A percentile compares a stretch with the other conserved stretches of the same genome.
Conservation (phyloP, 2,329 filamentous ascomycete species). For the Xylariales sp. region DNA sequence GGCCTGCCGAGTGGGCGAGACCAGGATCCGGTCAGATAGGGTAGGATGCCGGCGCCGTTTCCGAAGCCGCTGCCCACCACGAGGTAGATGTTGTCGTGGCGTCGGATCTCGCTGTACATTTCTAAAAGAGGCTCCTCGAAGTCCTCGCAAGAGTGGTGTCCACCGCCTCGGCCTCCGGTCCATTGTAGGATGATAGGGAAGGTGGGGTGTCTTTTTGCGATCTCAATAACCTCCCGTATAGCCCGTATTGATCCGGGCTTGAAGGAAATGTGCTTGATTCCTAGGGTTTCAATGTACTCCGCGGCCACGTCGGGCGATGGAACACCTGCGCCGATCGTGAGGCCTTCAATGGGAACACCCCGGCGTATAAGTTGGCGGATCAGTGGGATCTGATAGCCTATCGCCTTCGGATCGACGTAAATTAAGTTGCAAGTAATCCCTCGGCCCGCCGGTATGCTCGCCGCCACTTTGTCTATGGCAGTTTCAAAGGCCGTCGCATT, state of each 20-base stretch:
- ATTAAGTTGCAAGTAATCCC: constrained; percentile 92
- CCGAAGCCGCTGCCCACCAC: constrained; percentile 93
- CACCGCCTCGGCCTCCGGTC: constrained; percentile 93
- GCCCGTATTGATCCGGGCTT: constrained; percentile 91
- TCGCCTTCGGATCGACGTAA: constrained; percentile 88
- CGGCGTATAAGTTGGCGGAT: constrained; percentile 82
- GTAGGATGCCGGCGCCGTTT: constrained; percentile 88
- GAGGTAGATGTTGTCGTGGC: constrained; percentile 86
- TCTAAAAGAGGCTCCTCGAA: constrained; percentile 91
- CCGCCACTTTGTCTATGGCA: constrained; percentile 87
- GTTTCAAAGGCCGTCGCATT: constrained; percentile 83
- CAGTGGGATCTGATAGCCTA: constrained; percentile 92
- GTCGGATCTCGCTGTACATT: constrained; percentile 90
- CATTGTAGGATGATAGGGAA: constrained; percentile 94
- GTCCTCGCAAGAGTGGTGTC: constrained; percentile 94
- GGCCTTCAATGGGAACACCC: constrained; percentile 88
- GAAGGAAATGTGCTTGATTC: constrained; percentile 92
- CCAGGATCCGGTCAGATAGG: constrained; percentile 91
- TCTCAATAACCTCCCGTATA: constrained; percentile 90
- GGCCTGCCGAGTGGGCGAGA: constrained; percentile 85
- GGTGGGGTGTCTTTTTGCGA: constrained; percentile 87
- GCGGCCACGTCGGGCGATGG: constrained; percentile 93
- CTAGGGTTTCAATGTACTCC: constrained; percentile 92
- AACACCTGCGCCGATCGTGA: constrained; percentile 92
- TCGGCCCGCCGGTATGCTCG: constrained; percentile 82